Conservation (phyloP, 1,139 yeast genomes). For the Groenewaldozyma auringiensis region DNA sequence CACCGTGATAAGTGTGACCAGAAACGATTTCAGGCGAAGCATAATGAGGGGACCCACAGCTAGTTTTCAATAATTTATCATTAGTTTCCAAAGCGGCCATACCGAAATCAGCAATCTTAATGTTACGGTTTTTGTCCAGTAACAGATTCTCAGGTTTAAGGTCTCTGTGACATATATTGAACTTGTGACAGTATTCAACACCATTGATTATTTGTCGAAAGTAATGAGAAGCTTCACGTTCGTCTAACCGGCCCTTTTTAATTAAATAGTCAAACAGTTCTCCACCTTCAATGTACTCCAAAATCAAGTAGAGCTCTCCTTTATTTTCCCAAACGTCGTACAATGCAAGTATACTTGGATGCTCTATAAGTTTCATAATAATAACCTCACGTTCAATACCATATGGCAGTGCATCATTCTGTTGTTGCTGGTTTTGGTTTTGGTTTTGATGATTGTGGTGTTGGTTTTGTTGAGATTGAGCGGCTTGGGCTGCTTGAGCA, state of each 20-base stretch:
- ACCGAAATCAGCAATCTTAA: slow-evolving; percentile 97
- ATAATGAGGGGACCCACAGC: slow-evolving; percentile 98
- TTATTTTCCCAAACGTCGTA: slow-evolving; percentile 99
- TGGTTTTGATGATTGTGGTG: slow-evolving; percentile 5
- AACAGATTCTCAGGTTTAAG: slow-evolving; percentile 90
- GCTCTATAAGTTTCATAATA: slow-evolving; percentile 82
- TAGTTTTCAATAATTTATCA: slow-evolving; percentile 79
- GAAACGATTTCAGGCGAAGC: slow-evolving; percentile 98
- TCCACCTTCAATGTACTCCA: slow-evolving; percentile 97
- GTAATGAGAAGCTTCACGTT: slow-evolving; percentile 80
- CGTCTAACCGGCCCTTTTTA: slow-evolving; percentile 81
- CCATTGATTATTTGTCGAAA: slow-evolving; percentile 91
- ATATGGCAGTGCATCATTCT: slow-evolving; percentile 64
- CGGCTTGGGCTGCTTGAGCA: slow-evolving; percentile 17
- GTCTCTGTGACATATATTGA: slow-evolving; percentile 88
- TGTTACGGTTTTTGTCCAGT: slow-evolving; percentile 76
- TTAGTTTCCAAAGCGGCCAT: slow-evolving; percentile 98
- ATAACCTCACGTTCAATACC: slow-evolving; percentile 97
- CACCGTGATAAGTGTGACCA: slow-evolving; percentile 90
- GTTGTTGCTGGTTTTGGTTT: slow-evolving; percentile 26
- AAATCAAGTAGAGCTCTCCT: slow-evolving; percentile 75
- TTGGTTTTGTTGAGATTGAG: slow-evolving; percentile 12
- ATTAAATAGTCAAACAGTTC: slow-evolving; percentile 88
- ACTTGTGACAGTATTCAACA: slow-evolving; percentile 85
- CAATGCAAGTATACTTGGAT: slow-evolving; percentile 89